Evolutionary conservation across 1,139 yeast genomes (phyloP), one percentile per base, ranked within the genome.

Genomic region (Suhomyces anneliseae): DNA sequence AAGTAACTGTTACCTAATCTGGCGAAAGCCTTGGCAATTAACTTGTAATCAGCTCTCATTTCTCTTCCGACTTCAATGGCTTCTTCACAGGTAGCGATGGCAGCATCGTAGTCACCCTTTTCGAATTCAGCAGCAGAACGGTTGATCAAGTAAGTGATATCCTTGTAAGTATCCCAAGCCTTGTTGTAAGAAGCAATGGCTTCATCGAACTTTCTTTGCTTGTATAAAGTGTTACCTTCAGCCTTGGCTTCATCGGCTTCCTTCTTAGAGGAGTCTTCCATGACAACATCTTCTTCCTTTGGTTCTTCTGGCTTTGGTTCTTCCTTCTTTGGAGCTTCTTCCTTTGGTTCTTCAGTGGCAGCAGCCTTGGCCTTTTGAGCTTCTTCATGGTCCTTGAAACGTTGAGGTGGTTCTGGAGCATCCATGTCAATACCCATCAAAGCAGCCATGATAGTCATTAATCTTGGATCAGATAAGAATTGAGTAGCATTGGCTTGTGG

Each of bases 51-150:
- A 15, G 97, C 92, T 69, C 95, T 87, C 66, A 80, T 64, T 55
- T 87, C 95, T 71, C 97, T 83, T 54, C 97, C 97, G 65, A 87
- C 82, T 42, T 89, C 97, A 53, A 93, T 79, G 14, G 99, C 98
- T 48, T 74, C 72, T 56, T 82, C 73, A 69, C 97, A 87, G 6
- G 98, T 89, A 48, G 77, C 70, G 55, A 93, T 87, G 36, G 97
- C 92, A 12, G 84, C 71, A 49, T 90, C 96, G 60, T 81, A 89
- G 61, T 90, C 97, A 50, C 95, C 97, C 69, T 92, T 90, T 71
- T 95, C 99, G 61, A 72, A 93, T 69, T 93, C 97, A 29, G 99
- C 99, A 46, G 99, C 99, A 34, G 99, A 95, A 62, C 95, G 83
- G 77, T 95, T 95, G 75, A 93, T 95, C 65, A 95, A 78, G 68